Percentiles rank a stretch among this genome's conserved stretches.
These are phyloP conservation scores for Candida boleticola DNA, from an alignment of 805 yeast species.

Conservation along the genomic window DNA sequence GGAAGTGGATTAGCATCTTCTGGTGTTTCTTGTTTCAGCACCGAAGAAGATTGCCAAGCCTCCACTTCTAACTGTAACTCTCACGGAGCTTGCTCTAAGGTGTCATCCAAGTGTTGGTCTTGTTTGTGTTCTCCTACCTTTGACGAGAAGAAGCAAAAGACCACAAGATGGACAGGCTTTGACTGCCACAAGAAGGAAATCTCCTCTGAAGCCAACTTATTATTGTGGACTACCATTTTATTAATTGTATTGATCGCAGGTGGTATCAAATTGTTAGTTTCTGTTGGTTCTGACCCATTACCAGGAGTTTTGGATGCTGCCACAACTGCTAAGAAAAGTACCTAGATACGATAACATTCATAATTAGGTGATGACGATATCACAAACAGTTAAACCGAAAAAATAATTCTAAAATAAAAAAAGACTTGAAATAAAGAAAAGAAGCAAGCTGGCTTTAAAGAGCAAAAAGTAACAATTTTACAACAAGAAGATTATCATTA, in stretches of 20 bases:
- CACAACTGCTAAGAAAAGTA: constrained; percentile 40
- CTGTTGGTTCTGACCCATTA: constrained; percentile 58
- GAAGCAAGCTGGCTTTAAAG: too few species aligned
- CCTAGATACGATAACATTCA: constrained; percentile 5
- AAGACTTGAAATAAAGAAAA: too few species aligned
- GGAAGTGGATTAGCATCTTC: constrained; percentile 1
- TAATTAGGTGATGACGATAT: too few species aligned
- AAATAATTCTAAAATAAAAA: too few species aligned
- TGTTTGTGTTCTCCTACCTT: constrained; percentile 49
- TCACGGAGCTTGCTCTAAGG: constrained; percentile 52
- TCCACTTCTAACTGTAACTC: constrained; percentile 49
- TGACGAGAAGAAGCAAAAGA: constrained; percentile 39
- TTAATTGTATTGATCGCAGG: constrained; percentile 44
- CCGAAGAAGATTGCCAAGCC: constrained; percentile 47
- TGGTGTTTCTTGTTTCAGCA: constrained; percentile 32
- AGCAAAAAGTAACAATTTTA: too few species aligned
- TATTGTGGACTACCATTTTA: constrained; percentile 63
- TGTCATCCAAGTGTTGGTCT: constrained; percentile 41
- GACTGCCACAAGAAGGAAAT: constrained; percentile 70
- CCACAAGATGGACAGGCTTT: constrained; percentile 54
- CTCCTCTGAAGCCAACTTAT: constrained; percentile 61
- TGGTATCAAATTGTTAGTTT: constrained; percentile 52
- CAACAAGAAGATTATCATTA: too few species aligned
- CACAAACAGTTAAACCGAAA: too few species aligned
- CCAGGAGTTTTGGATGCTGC: constrained; percentile 71